Percentiles rank a stretch among this genome's conserved stretches.
These are phyloP conservation scores for Exserohilum turcica DNA, from an alignment of 2,329 filamentous ascomycete species.

Conservation along the genomic window DNA sequence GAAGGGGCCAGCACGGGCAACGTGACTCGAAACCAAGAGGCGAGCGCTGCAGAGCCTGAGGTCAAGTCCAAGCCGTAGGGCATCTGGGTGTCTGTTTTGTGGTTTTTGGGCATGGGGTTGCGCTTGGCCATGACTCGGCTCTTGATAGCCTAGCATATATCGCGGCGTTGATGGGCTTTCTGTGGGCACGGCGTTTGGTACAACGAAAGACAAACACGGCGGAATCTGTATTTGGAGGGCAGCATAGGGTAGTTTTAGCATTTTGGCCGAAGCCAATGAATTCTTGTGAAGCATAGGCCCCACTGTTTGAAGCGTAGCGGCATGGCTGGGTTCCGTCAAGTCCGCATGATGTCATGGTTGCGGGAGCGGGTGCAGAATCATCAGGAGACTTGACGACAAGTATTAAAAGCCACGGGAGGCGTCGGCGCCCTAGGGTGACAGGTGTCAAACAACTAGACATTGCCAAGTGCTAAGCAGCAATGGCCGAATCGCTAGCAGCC, in stretches of 20 bases:
- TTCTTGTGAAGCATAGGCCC: background rate
- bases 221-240: background rate
- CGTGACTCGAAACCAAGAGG: conserved; percentile 83
- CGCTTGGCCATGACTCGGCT: background rate
- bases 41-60: conserved; percentile 66
- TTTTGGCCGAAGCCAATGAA: background rate
- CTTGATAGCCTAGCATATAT: conserved; percentile 3
- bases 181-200: conserved; percentile 13
- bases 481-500: conserved; percentile 41
- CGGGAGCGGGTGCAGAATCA: conserved; percentile 11
- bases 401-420: background rate
- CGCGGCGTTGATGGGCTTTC: conserved; percentile 16
- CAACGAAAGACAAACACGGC: background rate
- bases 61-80: conserved; percentile 56
- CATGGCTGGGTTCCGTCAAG: conserved; percentile 14
- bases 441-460: background rate
- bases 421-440: background rate
- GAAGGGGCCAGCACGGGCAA: conserved; percentile 75
- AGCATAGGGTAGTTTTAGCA: conserved; percentile 2
- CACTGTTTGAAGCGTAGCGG: background rate
- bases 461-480: conserved; percentile 10
- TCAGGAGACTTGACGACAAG: conserved; percentile 4
- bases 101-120: background rate
- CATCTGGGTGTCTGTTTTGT: background rate
- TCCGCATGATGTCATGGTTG: conserved; percentile 22